Evolutionary conservation across 2,329 filamentous ascomycete species (phyloP).

Genomic region (Conoideocrella luteorostrata): DNA sequence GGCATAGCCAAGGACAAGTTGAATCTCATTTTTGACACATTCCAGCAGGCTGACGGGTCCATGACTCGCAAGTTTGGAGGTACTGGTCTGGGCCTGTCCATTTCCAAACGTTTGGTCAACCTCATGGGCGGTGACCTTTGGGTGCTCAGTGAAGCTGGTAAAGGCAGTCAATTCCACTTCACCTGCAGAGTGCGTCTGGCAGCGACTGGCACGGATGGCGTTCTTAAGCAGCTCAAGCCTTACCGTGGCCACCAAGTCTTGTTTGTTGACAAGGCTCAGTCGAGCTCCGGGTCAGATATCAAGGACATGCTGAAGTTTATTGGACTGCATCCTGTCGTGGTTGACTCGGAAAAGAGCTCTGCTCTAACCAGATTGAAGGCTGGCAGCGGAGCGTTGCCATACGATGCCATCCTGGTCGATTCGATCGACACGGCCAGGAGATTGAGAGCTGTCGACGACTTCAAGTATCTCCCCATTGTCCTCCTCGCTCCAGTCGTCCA

Average conservation of each 20-base stretch:
- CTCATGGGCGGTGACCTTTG: constrained; percentile 95
- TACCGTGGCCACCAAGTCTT: constrained; percentile 89
- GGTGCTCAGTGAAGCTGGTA: constrained; percentile 88
- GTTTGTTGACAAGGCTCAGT: constrained; percentile 88
- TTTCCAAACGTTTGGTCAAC: constrained; percentile 90
- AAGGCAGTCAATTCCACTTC: constrained; percentile 93
- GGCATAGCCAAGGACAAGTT: constrained; percentile 94
- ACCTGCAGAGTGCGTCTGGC: constrained; percentile 87
- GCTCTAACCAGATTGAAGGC: constrained; percentile 47
- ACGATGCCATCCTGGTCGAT: constrained; percentile 94
- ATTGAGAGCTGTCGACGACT: constrained; percentile 81
- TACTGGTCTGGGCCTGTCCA: constrained; percentile 87
- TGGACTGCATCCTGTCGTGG: constrained; percentile 74
- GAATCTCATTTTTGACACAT: constrained; percentile 96
- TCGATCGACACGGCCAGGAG: constrained; percentile 85
- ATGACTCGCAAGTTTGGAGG: constrained; percentile 95
- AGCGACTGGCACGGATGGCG: constrained; percentile 67
- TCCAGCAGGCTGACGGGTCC: constrained; percentile 95
- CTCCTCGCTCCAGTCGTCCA: constrained; percentile 83
- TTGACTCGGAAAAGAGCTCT: constrained; percentile 68
- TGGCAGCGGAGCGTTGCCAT: constrained; percentile 55
- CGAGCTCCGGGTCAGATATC: constrained; percentile 69
- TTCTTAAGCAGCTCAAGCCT: constrained; percentile 79
- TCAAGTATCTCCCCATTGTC: constrained; percentile 96
- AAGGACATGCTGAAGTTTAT: constrained; percentile 70